These are phyloP conservation scores for Extremus antarcticus DNA, from an alignment of 495 filamentous ascomycete species.

Conservation along the genomic window DNA sequence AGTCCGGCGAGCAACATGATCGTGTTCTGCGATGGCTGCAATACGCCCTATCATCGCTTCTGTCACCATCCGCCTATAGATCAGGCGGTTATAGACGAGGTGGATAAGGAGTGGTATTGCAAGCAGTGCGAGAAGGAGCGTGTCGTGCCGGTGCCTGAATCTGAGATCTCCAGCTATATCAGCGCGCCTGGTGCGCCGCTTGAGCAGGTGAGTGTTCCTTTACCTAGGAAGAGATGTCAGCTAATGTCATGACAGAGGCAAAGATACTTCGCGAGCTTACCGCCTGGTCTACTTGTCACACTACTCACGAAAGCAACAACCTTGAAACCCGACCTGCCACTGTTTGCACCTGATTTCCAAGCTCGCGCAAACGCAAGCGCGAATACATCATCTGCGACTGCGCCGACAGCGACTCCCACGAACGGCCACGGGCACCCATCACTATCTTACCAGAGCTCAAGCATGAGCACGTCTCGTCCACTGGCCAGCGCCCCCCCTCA, in stretches of 20 bases:
- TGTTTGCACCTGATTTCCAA: conserved; percentile 31
- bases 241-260: conserved; percentile 32
- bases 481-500: not conserved
- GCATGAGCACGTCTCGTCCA: not conserved
- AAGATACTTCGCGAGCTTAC: conserved; percentile 36
- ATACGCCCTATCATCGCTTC: conserved; percentile 76
- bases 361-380: conserved; percentile 8
- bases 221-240: not conserved
- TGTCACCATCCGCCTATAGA: conserved; percentile 80
- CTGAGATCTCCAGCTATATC: conserved; percentile 11
- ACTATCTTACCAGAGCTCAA: not conserved
- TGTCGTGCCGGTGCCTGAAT: conserved; percentile 16
- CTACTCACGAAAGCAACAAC: conserved; percentile 36
- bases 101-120: conserved; percentile 73
- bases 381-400: not conserved
- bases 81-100: conserved; percentile 52
- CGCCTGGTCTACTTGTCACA: conserved; percentile 34
- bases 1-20: conserved; percentile 72
- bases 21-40: conserved; percentile 91
- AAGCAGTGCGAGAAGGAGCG: conserved; percentile 41
- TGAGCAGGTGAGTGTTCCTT: conserved; percentile 16
- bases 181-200: conserved; percentile 8
- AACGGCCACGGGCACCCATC: conserved; percentile 8
- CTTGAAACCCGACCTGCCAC: conserved; percentile 32
- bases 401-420: not conserved